Conservation (phyloP, 2,329 filamentous ascomycete genomes). For the Allantophomopsis cytisporea region DNA sequence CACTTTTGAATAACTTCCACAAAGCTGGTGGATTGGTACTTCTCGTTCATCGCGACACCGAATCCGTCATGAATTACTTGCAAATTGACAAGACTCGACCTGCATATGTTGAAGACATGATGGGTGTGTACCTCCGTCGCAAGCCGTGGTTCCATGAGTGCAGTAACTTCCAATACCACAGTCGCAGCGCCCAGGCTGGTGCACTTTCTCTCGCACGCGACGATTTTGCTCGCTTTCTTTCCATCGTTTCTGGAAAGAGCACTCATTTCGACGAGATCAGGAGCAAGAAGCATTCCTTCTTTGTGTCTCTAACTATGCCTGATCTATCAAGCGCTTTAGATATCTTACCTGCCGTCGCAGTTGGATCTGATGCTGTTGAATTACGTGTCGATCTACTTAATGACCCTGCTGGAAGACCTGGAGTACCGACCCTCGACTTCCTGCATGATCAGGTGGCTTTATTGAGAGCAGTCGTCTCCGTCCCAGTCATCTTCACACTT, state of each 20-base stretch:
- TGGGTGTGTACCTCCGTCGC: constrained; percentile 76
- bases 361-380: constrained; percentile 88
- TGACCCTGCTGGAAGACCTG: constrained; percentile 40
- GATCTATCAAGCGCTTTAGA: constrained; percentile 50
- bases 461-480: constrained; percentile 54
- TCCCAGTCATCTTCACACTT: constrained; percentile 87
- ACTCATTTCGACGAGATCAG: constrained; percentile 40
- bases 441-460: constrained; percentile 71
- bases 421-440: constrained; percentile 56
- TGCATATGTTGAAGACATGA: constrained; percentile 86
- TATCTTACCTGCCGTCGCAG: constrained; percentile 56
- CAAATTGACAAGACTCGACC: constrained; percentile 81
- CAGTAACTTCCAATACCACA: constrained; percentile 90
- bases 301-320: constrained; percentile 80
- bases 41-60: constrained; percentile 76
- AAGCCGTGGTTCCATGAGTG: constrained; percentile 86
- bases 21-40: constrained; percentile 72
- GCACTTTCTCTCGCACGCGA: constrained; percentile 21
- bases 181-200: constrained; percentile 38
- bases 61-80: constrained; percentile 79
- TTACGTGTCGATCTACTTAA: constrained; percentile 82
- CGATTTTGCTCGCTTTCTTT: constrained; percentile 64
- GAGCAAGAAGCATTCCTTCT: constrained; percentile 69
- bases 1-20: constrained; percentile 61
- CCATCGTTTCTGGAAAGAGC: constrained; percentile 50